Conservation (phyloP, 306 rosid species). For the Carpinus fangiana region DNA sequence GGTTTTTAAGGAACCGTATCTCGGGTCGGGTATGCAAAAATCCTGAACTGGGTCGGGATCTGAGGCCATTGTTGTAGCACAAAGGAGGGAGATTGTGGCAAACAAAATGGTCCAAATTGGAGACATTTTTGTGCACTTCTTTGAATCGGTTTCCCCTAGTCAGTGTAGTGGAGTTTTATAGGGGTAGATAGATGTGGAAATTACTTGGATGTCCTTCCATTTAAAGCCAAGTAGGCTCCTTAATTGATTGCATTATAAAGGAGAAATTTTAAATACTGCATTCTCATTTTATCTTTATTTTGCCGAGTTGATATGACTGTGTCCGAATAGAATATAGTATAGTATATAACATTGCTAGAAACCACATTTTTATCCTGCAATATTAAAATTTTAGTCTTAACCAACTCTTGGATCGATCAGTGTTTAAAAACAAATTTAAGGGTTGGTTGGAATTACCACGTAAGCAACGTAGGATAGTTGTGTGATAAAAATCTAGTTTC, state of each 20-base stretch:
- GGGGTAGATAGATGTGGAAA: conserved; percentile 9
- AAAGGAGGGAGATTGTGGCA: conserved; percentile 33
- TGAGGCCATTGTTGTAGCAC: conserved; percentile 47
- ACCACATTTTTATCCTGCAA: no score
- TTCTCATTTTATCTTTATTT: no score
- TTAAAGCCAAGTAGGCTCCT: conserved; percentile 11
- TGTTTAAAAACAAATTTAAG: no score
- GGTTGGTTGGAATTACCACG: no score
- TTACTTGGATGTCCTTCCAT: neutral
- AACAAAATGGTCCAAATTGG: conserved; percentile 29
- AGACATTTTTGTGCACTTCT: conserved; percentile 38
- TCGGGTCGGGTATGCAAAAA: conserved; percentile 77
- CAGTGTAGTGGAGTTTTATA: conserved; percentile 49
- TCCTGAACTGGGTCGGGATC: conserved; percentile 97
- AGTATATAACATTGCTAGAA: no score
- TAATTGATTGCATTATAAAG: conserved; percentile 29
- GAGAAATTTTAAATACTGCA: no score
- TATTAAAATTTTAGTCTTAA: no score
- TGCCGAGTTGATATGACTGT: no score
- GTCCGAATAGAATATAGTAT: no score
- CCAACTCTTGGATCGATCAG: no score
- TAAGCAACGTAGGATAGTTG: no score
- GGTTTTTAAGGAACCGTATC: conserved; percentile 33
- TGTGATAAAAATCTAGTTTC: no score
- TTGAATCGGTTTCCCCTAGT: neutral